Evolutionary conservation across 2,329 filamentous ascomycete genomes (phyloP).

Genomic region (Colletotrichum sp.): DNA sequence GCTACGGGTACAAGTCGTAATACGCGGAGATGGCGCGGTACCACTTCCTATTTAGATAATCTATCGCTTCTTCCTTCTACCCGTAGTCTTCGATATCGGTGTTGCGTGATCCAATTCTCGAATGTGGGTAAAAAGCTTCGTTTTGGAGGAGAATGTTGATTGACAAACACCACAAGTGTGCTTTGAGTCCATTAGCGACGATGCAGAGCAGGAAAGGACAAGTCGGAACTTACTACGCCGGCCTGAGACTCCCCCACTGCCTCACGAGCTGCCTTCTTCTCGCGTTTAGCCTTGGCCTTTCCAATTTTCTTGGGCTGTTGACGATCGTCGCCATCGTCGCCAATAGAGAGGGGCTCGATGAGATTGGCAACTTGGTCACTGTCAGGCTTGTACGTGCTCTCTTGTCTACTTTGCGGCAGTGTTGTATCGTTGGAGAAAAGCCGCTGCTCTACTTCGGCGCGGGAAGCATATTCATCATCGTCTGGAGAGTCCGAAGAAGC

Average conservation of each 20-base stretch:
- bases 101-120: constrained; percentile 70
- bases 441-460: constrained; percentile 14
- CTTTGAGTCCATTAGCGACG: constrained; percentile 25
- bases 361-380: neutral
- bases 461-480: constrained; percentile 20
- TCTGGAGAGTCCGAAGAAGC: neutral
- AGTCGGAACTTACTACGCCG: constrained; percentile 36
- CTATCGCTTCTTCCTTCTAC: constrained; percentile 44
- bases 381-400: neutral
- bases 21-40: neutral
- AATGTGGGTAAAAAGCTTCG: constrained; percentile 76
- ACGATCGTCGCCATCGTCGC: neutral
- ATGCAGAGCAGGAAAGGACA: neutral
- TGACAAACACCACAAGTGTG: constrained; percentile 52
- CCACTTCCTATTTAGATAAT: neutral
- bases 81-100: constrained; percentile 22
- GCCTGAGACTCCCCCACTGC: constrained; percentile 35
- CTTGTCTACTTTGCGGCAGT: neutral
- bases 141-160: constrained; percentile 63
- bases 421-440: neutral
- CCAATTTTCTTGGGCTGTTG: constrained; percentile 46
- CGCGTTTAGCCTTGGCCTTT: constrained; percentile 57
- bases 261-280: constrained; percentile 51
- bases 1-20: neutral
- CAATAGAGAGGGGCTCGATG: neutral